Evolutionary conservation across 192 early-diverging fungal species (phyloP), one percentile per base, ranked within the genome.

Genomic region (Backusella macrospora): DNA sequence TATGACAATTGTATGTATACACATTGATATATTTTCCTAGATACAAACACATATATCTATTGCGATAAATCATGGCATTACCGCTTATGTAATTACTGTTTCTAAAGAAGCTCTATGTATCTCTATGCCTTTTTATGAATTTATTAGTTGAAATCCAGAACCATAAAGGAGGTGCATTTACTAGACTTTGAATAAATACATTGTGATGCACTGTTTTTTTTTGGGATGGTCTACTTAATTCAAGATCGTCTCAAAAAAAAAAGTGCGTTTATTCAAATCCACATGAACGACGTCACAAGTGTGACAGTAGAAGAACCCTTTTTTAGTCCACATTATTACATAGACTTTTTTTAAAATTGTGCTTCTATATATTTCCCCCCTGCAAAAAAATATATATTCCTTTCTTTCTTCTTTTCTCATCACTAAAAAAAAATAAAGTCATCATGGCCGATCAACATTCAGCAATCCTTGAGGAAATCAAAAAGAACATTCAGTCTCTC

Each of bases 381-480:
- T 42, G 64, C 64, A 65, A 52, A 52, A 52, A 52, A 48, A 48
- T 16, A 48, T 16, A 48, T 48, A 5, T 52, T 16, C 8, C 5
- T 62, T 29, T 42, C 40, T 65, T 37, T 37, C 29, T 18, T 43
- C 38, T 42, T 39, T 42, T 39, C 38, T 66, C n/a, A 23, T 59
- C 21, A 26, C 21, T 59, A 34, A 62, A 62, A 63, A 62, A 62
- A 12, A 23, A 62, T 12, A 29, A 26, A 66, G 26, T 43, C 15
- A 76, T n/a, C 8, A 80, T 80, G 78, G 74, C 74, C 39, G 74
- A 81, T 9, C 62, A 81, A 21, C 80, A 81, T 47, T 76, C 73
- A 46, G 71, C 76, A 39, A 49, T 82, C 37, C 76, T 82, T 78
- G 76, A 82, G 26, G 80, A 82, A 78, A 82, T 82, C 80, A 82